These are phyloP conservation scores for Teratosphaeria zuluensis DNA, from an alignment of 2,329 filamentous ascomycete genomes.

Conservation along the genomic window DNA sequence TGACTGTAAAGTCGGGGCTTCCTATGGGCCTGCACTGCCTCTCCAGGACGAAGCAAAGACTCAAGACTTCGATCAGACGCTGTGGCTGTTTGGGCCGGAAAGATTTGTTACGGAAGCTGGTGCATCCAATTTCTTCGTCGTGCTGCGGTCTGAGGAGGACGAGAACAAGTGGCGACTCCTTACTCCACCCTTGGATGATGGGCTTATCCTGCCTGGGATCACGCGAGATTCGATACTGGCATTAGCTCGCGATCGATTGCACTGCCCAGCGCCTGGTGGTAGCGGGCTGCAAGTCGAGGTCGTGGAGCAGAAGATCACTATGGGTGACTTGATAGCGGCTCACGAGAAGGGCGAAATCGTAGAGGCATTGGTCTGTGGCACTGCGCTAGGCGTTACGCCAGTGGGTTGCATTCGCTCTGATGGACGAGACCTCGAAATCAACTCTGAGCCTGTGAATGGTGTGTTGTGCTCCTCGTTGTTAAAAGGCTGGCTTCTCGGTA, in stretches of 20 bases:
- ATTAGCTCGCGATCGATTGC: background rate
- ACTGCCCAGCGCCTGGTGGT: background rate
- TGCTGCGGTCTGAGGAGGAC: background rate
- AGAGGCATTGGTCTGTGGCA: background rate
- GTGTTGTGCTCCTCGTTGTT: background rate
- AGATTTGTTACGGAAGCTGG: background rate
- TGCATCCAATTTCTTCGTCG: background rate
- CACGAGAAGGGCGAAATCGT: background rate
- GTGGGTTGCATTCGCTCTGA: background rate
- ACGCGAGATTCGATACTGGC: background rate
- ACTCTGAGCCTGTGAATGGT: background rate
- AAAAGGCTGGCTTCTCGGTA: background rate
- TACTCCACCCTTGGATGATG: background rate
- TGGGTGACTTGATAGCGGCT: background rate
- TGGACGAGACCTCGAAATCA: background rate
- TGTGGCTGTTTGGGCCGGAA: background rate
- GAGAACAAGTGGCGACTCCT: background rate
- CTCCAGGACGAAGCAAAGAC: background rate
- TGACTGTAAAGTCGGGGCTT: background rate
- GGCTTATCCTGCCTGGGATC: background rate
- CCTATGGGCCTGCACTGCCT: background rate
- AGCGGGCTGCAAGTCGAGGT: background rate
- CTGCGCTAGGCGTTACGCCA: background rate
- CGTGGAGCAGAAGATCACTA: background rate
- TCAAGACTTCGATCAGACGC: background rate